These are phyloP conservation scores for Penicillium olsonii DNA, from an alignment of 2,329 filamentous ascomycete species.

Conservation along the genomic window DNA sequence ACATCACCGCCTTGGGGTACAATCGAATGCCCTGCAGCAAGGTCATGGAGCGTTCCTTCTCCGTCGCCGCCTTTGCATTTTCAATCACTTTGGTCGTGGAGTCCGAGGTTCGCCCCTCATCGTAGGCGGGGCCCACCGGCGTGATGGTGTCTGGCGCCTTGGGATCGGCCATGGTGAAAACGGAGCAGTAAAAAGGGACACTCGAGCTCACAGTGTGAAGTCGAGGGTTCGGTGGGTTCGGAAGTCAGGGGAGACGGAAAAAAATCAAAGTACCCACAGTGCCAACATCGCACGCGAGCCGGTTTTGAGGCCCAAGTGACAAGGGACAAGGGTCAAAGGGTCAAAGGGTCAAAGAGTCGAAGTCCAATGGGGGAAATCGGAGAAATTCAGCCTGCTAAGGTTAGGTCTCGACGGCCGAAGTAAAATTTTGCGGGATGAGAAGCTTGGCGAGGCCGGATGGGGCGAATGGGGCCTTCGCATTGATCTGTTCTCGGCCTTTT, in stretches of 20 bases:
- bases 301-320: too few relatives aligned
- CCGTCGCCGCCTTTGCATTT: constrained; percentile 45
- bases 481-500: background rate
- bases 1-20: constrained; percentile 83
- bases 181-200: background rate
- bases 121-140: constrained; percentile 17
- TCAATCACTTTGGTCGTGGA: constrained; percentile 37
- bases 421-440: constrained; percentile 23
- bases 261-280: constrained; percentile 24
- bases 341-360: constrained; percentile 12
- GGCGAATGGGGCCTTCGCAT: constrained; percentile 4
- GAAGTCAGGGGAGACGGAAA: constrained; percentile 25
- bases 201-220: background rate
- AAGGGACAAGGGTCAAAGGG: background rate
- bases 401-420: constrained; percentile 9
- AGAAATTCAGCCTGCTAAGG: too few relatives aligned
- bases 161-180: constrained; percentile 27
- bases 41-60: constrained; percentile 64
- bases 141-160: constrained; percentile 33
- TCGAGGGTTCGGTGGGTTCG: constrained; percentile 11
- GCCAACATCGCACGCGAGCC: constrained; percentile 20
- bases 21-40: constrained; percentile 74
- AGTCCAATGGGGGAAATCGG: background rate
- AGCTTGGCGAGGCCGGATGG: constrained; percentile 20
- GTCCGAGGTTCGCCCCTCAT: constrained; percentile 22